phyloP scores from a whole-genome alignment of 495 filamentous ascomycete genomes.

The Thozetella sp. region DNA sequence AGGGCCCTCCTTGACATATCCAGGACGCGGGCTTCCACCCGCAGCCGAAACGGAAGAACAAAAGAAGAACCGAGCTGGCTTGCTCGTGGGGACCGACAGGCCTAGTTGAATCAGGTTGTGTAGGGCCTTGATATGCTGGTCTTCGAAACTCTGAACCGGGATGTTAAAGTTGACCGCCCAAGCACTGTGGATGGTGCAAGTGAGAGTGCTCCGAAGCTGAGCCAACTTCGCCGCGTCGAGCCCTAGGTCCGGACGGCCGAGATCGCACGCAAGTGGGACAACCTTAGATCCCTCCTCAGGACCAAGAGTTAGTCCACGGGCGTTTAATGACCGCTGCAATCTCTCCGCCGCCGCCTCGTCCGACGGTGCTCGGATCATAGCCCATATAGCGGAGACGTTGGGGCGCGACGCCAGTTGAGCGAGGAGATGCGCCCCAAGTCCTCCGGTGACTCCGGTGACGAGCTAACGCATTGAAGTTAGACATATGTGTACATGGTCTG shows the following conservation, averaged over 20 bases:
- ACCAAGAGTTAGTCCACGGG: too few relatives aligned
- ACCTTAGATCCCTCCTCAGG: too few relatives aligned
- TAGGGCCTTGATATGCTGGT: too few relatives aligned
- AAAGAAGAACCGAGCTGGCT: constrained; percentile 53
- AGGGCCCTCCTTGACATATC: constrained; percentile 44
- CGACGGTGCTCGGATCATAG: constrained; percentile 47
- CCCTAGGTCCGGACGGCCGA: too few relatives aligned
- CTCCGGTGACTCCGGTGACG: constrained; percentile 63
- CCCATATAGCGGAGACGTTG: constrained; percentile 47
- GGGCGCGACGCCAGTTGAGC: constrained; percentile 44
- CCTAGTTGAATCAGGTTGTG: constrained; percentile 59
- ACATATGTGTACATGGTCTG: constrained; percentile 2
- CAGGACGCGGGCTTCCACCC: constrained; percentile 24
- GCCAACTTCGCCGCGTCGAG: constrained; percentile 33
- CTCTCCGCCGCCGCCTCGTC: constrained; percentile 25
- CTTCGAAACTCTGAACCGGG: too few relatives aligned
- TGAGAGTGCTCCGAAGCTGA: constrained; percentile 45
- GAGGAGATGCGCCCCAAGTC: constrained; percentile 59
- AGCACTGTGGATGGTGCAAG: too few relatives aligned
- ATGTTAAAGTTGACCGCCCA: too few relatives aligned
- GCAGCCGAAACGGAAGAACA: constrained; percentile 46
- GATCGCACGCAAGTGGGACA: too few relatives aligned
- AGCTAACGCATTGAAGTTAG: too few relatives aligned
- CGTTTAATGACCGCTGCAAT: constrained; percentile 34
- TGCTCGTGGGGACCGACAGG: constrained; percentile 36